These are phyloP conservation scores for Cladophialophora carrionii DNA, from an alignment of 2,329 filamentous ascomycete genomes.

Conservation along the genomic window DNA sequence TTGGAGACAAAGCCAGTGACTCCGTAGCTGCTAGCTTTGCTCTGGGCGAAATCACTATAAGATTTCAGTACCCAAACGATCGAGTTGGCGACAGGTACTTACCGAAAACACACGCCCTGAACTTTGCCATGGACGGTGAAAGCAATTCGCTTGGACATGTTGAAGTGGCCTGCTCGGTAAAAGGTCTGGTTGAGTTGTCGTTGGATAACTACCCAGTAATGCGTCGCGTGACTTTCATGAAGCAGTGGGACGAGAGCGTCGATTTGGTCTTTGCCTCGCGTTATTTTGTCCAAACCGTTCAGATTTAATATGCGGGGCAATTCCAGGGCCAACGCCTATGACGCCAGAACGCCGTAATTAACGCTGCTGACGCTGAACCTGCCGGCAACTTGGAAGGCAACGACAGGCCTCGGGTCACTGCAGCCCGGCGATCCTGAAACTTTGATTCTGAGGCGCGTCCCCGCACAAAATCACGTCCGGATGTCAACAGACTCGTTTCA, in stretches of 20 bases:
- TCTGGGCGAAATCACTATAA: slow-evolving; percentile 49
- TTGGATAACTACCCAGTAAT: neutral
- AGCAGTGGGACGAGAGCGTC: neutral
- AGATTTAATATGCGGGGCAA: neutral
- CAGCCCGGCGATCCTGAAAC: slow-evolving; percentile 4
- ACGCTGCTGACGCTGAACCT: neutral
- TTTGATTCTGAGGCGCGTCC: neutral
- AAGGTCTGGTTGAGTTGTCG: neutral
- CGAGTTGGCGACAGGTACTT: slow-evolving; percentile 8
- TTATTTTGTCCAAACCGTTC: neutral
- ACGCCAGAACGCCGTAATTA: neutral
- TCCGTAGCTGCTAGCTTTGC: slow-evolving; percentile 48
- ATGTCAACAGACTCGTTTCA: slow-evolving; percentile 2
- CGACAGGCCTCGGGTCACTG: neutral
- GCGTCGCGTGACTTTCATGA: neutral
- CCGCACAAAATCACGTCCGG: neutral
- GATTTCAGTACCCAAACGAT: slow-evolving; percentile 12
- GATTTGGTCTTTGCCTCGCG: neutral
- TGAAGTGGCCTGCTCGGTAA: slow-evolving; percentile 1
- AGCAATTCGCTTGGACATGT: slow-evolving; percentile 35
- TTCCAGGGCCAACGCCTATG: neutral
- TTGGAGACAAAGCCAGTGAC: slow-evolving; percentile 57
- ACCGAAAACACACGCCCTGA: slow-evolving; percentile 39
- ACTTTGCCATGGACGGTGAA: slow-evolving; percentile 37
- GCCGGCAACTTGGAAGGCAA: neutral